Evolutionary conservation across 2,329 filamentous ascomycete genomes (phyloP), one percentile per base, ranked within the genome.

Genomic region (Fusarium redolens): DNA sequence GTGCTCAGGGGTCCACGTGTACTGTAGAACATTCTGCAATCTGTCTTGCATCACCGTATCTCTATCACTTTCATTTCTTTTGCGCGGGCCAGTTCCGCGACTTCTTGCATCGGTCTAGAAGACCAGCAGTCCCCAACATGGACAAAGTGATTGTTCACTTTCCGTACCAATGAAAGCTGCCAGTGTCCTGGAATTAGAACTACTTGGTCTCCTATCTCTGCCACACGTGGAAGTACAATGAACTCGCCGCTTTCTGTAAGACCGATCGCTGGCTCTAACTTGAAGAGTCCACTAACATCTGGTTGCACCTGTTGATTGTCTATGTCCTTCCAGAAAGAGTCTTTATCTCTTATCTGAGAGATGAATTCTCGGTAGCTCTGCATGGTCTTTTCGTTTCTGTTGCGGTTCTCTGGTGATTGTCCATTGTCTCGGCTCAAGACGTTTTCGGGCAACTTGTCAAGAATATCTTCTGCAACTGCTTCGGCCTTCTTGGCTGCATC

Each of bases 361-460:
- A 58, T 13, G 2, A 61, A 3, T 2, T 61, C 13, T 44, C 10
- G 20, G 4, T 1, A 31, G 15, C 3, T 14, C 9, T 20, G 4
- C 0, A 3, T 5, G 7, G 2, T 33, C 0, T 1, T 38, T 7
- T 31, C 22, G 0, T 37, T 14, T 22, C 8, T 20, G 1, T 25
- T 28, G 2, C 6, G 1, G 30, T 10, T 3, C 12, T 57, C 20
- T 10, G 4, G 6, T 11, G 9, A 1, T 25, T 17, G 15, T 17
- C 38, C 4, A 7, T 3, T 9, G 14, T 18, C 17, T 28, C 22
- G 14, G 31, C 43, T 4, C 2, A 10, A 8, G 14, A 66, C 11
- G 2, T 18, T 20, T 30, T 15, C 15, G 15, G 35, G 1, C 6
- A 52, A n/a, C 11, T 18, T 18, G 1, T 33, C 10, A n/a, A 58